Conservation (phyloP, 1,139 yeast genomes). For the Pichia sp. region DNA sequence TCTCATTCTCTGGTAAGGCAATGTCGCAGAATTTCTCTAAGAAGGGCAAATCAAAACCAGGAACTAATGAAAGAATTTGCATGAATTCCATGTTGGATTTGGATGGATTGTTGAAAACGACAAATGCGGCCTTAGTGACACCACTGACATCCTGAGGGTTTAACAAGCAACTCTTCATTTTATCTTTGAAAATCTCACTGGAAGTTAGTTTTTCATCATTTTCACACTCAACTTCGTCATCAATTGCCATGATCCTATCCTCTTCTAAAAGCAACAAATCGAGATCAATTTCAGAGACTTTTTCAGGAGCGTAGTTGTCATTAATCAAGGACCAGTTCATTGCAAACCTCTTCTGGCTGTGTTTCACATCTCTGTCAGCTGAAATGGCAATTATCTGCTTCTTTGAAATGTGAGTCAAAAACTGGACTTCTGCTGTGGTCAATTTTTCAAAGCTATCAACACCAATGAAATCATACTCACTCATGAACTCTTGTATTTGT, state of each 20-base stretch:
- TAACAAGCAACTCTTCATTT: no score
- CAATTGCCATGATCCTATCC: no score
- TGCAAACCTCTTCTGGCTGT: constrained; percentile 2
- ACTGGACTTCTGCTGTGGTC: constrained; percentile 3
- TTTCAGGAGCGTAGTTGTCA: background rate
- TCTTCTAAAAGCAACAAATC: background rate
- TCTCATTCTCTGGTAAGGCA: constrained; percentile 1
- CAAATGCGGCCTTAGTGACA: background rate
- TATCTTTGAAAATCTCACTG: background rate
- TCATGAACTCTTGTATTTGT: background rate
- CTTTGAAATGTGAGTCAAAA: background rate
- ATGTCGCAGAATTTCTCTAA: constrained; percentile 3
- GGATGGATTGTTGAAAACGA: constrained; percentile 3
- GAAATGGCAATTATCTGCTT: constrained; percentile 3
- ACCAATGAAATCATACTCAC: constrained; percentile 1
- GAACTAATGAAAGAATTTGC: constrained; percentile 5
- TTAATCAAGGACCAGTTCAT: constrained; percentile 3
- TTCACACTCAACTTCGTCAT: background rate
- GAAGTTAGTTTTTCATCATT: background rate
- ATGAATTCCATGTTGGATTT: constrained; percentile 1
- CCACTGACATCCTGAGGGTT: no score
- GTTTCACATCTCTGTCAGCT: background rate
- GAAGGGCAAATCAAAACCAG: constrained; percentile 6
- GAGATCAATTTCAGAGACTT: background rate
- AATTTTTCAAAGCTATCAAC: constrained; percentile 5